Evolutionary conservation across 257 asterid species (phyloP).

Genomic region (Plantago major): DNA sequence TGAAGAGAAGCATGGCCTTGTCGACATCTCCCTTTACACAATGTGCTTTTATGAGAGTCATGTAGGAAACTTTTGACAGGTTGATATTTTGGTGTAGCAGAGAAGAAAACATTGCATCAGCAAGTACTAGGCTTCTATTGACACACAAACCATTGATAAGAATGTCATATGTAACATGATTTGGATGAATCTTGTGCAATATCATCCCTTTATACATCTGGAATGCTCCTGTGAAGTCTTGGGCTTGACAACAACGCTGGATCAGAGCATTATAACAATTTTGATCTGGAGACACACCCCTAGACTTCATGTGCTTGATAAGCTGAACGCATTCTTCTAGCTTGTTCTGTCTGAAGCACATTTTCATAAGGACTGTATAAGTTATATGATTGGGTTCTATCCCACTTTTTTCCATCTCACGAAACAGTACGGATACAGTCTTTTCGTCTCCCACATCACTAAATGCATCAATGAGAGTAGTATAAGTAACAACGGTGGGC

Average conservation of each 20-base stretch:
- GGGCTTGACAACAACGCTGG: conserved; percentile 47
- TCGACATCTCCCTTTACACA: conserved; percentile 66
- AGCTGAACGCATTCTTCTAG: conserved; percentile 40
- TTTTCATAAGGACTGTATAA: conserved; percentile 67
- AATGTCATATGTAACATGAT: conserved; percentile 51
- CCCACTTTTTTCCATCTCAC: conserved; percentile 49
- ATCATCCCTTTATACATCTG: conserved; percentile 45
- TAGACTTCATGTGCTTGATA: conserved; percentile 42
- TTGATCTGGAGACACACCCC: conserved; percentile 59
- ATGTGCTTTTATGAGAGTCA: conserved; percentile 66
- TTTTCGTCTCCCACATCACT: conserved; percentile 44
- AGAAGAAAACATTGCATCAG: conserved; percentile 45
- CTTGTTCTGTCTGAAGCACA: conserved; percentile 45
- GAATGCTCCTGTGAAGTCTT: conserved; percentile 38
- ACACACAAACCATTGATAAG: conserved; percentile 64
- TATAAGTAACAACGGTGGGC: conserved; percentile 58
- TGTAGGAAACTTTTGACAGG: conserved; percentile 60
- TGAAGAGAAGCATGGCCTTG: conserved; percentile 52
- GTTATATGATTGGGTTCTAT: conserved; percentile 63
- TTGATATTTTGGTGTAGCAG: conserved; percentile 34
- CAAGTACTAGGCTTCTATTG: conserved; percentile 44
- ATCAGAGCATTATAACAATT: conserved; percentile 54
- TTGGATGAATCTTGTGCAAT: conserved; percentile 40
- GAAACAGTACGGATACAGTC: conserved; percentile 32
- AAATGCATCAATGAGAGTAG: conserved; percentile 66